phyloP scores from a whole-genome alignment of 2,329 filamentous ascomycete species.

The Berkeleyomyces basicola region DNA sequence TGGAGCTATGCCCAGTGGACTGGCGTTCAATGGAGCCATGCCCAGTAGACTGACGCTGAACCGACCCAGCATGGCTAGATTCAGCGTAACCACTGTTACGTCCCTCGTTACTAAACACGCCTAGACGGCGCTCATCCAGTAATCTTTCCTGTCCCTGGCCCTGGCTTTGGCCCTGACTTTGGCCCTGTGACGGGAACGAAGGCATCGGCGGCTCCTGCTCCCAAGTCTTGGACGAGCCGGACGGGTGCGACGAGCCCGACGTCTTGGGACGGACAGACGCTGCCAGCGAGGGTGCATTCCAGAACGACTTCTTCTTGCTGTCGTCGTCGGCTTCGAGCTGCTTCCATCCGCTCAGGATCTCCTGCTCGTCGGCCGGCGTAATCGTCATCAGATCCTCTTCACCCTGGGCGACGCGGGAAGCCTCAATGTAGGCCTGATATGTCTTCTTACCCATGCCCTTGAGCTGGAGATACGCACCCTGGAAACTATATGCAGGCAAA shows the following conservation, averaged over 20 bases:
- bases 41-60: not conserved
- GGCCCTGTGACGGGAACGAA: not conserved
- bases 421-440: slow-evolving; percentile 63
- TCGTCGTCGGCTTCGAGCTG: slow-evolving; percentile 33
- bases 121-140: not conserved
- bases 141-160: not conserved
- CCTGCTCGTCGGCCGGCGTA: slow-evolving; percentile 40
- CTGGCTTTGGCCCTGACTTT: not conserved
- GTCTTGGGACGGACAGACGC: not conserved
- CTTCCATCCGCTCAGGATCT: slow-evolving; percentile 52
- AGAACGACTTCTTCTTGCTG: not conserved
- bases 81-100: not conserved
- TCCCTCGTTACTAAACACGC: not conserved
- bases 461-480: slow-evolving; percentile 65
- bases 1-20: not conserved
- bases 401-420: slow-evolving; percentile 60
- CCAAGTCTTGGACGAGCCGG: not conserved
- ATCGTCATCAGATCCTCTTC: slow-evolving; percentile 44
- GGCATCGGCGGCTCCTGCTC: not conserved
- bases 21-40: too few species aligned
- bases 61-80: not conserved
- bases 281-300: not conserved
- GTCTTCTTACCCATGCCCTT: slow-evolving; percentile 53
- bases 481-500: slow-evolving; percentile 60
- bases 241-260: not conserved